Evolutionary conservation across 495 filamentous ascomycete species (phyloP).

Genomic region (Penicillium coffeae): DNA sequence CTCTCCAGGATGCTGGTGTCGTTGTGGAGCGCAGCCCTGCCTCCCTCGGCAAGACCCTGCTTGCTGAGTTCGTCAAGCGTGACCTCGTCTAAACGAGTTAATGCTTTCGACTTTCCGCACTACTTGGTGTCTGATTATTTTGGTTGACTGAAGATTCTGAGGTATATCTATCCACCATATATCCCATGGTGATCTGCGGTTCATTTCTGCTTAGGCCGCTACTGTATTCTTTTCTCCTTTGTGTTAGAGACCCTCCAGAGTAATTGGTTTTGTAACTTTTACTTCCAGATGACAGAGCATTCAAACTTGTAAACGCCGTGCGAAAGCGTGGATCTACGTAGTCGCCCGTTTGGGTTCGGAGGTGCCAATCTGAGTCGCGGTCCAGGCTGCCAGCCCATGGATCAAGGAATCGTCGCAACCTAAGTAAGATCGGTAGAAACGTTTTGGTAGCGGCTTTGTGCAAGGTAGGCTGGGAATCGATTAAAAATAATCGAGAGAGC

Average conservation of each 20-base stretch:
- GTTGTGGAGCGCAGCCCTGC: slow-evolving; percentile 96
- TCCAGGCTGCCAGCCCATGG: too few relatives aligned
- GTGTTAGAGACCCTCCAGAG: slow-evolving; percentile 32
- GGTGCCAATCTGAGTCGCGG: too few relatives aligned
- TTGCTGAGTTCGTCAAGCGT: slow-evolving; percentile 90
- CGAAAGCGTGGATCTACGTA: too few relatives aligned
- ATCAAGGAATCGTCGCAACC: too few relatives aligned
- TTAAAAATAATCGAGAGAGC: too few relatives aligned
- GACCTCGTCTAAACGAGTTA: slow-evolving; percentile 72
- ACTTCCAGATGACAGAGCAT: slow-evolving; percentile 2
- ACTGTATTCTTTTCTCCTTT: slow-evolving; percentile 34
- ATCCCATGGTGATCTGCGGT: slow-evolving; percentile 20
- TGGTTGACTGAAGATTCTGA: slow-evolving; percentile 14
- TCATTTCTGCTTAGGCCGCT: slow-evolving; percentile 18
- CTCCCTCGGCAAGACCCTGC: slow-evolving; percentile 82
- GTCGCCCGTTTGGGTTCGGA: too few relatives aligned
- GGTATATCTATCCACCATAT: slow-evolving; percentile 23
- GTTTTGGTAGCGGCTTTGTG: too few relatives aligned
- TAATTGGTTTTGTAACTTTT: slow-evolving; percentile 32
- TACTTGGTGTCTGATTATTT: slow-evolving; percentile 17
- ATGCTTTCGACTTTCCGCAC: slow-evolving; percentile 14
- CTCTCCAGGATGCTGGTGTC: slow-evolving; percentile 88
- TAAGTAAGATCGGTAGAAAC: too few relatives aligned
- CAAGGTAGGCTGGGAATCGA: too few relatives aligned
- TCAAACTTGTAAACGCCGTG: too few relatives aligned